These are phyloP conservation scores for Chytriomyces sp. DNA, from an alignment of 192 early-diverging fungal species.

Conservation along the genomic window DNA sequence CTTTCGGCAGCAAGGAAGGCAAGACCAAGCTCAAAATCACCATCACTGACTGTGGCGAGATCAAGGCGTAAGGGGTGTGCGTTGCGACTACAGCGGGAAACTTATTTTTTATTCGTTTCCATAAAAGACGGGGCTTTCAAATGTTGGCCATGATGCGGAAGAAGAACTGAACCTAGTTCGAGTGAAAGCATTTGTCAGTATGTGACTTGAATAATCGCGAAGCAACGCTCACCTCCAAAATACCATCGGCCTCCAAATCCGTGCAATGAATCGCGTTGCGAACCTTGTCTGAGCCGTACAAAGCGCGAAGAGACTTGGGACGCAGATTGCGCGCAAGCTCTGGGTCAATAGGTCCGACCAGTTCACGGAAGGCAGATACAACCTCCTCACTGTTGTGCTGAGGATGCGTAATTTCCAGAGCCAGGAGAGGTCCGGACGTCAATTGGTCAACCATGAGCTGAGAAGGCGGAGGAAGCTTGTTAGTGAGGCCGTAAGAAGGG, in stretches of 20 bases:
- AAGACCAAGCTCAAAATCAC: constrained; percentile 31
- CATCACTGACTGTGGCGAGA: constrained; percentile 23
- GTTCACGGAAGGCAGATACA: constrained; percentile 52
- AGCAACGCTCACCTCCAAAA: constrained; percentile 46
- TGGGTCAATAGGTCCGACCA: constrained; percentile 57
- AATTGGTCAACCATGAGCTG: constrained; percentile 54
- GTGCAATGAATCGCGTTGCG: constrained; percentile 63
- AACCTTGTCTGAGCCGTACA: constrained; percentile 53
- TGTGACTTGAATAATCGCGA: neutral
- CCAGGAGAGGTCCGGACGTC: constrained; percentile 56
- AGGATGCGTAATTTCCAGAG: constrained; percentile 40
- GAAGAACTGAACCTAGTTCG: constrained; percentile 45
- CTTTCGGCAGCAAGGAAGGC: constrained; percentile 21
- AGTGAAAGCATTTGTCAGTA: neutral
- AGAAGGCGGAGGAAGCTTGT: neutral
- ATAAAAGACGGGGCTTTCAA: too few species aligned
- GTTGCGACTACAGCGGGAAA: too few species aligned
- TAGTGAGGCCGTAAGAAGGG: neutral
- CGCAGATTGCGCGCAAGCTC: constrained; percentile 44
- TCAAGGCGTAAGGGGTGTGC: too few species aligned
- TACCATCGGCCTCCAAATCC: constrained; percentile 59
- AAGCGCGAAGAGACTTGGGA: constrained; percentile 53
- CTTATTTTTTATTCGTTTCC: neutral
- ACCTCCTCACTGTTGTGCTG: constrained; percentile 19
- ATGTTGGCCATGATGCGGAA: constrained; percentile 43